Conservation (phyloP, 495 filamentous ascomycete species). For the Penicillium chermesinum region DNA sequence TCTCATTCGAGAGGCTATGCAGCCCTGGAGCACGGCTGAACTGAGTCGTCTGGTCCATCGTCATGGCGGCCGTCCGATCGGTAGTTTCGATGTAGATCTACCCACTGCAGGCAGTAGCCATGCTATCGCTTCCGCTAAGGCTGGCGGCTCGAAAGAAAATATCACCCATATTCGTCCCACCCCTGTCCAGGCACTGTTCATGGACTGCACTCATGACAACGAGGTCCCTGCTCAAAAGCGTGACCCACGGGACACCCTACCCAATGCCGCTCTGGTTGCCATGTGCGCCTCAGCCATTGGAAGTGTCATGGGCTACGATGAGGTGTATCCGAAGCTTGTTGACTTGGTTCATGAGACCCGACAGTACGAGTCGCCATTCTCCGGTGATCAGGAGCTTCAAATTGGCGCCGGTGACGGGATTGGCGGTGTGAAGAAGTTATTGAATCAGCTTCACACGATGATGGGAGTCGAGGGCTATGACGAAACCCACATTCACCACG, state of each 20-base stretch:
- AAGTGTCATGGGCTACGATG: slow-evolving; percentile 98
- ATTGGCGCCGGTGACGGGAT: slow-evolving; percentile 68
- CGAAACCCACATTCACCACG: slow-evolving; percentile 95
- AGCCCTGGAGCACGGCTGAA: slow-evolving; percentile 92
- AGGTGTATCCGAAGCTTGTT: slow-evolving; percentile 86
- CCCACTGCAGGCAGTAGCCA: slow-evolving; percentile 38
- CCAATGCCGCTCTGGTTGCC: slow-evolving; percentile 89
- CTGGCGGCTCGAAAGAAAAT: slow-evolving; percentile 48
- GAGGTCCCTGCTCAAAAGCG: slow-evolving; percentile 94
- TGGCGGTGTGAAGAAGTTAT: slow-evolving; percentile 78
- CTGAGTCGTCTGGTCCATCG: slow-evolving; percentile 88
- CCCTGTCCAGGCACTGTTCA: slow-evolving; percentile 90
- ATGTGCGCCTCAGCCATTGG: slow-evolving; percentile 95
- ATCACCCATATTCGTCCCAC: slow-evolving; percentile 70
- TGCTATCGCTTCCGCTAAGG: slow-evolving; percentile 33
- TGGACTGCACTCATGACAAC: slow-evolving; percentile 99
- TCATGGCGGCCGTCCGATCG: slow-evolving; percentile 90
- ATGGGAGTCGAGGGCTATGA: slow-evolving; percentile 94
- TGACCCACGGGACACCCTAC: slow-evolving; percentile 87
- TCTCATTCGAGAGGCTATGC: slow-evolving; percentile 95
- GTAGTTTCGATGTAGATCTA: slow-evolving; percentile 84
- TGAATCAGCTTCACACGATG: slow-evolving; percentile 85
- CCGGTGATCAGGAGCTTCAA: slow-evolving; percentile 50
- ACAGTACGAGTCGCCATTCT: slow-evolving; percentile 69
- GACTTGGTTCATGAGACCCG: slow-evolving; percentile 87